phyloP scores from a whole-genome alignment of 2,329 filamentous ascomycete genomes.

The Phyllosticta paracitricarpa region DNA sequence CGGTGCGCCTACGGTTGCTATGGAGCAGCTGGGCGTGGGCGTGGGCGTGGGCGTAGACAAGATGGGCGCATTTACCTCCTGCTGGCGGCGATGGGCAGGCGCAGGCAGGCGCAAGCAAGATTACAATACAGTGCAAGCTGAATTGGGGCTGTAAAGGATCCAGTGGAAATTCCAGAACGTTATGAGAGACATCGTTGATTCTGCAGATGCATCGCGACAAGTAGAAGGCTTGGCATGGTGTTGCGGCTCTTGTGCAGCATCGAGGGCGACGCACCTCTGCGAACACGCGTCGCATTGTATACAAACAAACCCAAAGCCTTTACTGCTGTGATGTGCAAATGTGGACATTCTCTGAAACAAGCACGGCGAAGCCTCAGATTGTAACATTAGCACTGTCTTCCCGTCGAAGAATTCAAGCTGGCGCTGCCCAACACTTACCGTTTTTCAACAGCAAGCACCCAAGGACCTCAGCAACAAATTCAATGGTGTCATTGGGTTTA shows the following conservation, averaged over 20 bases:
- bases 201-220: not conserved
- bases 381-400: too few species aligned
- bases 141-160: not conserved
- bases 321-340: not conserved
- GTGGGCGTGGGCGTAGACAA: not conserved
- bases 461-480: too few species aligned
- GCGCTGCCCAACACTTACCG: too few species aligned
- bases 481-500: too few species aligned
- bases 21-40: not conserved
- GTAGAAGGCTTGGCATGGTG: not conserved
- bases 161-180: not conserved
- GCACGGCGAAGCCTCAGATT: too few species aligned
- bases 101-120: not conserved
- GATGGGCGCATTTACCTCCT: not conserved
- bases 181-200: not conserved
- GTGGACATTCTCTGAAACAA: too few species aligned
- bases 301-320: not conserved
- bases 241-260: not conserved
- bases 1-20: not conserved
- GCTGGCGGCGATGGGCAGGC: not conserved
- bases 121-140: too few species aligned
- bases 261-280: not conserved
- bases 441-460: too few species aligned
- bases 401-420: too few species aligned
- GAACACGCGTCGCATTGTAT: not conserved